Evolutionary conservation across 2,329 filamentous ascomycete genomes (phyloP).

Genomic region (Neonectria magnoliae): DNA sequence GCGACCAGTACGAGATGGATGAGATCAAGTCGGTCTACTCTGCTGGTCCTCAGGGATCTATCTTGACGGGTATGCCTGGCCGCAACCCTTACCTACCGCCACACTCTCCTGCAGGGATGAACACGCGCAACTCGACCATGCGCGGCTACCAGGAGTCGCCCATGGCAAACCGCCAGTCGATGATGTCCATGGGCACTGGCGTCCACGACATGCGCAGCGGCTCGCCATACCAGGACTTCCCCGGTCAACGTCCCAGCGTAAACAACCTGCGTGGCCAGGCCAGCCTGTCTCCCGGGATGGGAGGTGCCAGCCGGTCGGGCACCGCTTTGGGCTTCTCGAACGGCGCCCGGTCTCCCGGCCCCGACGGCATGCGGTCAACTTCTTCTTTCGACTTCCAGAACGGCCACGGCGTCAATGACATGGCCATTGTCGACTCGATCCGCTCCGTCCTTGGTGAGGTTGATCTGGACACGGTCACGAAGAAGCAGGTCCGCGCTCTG

Average conservation of each 20-base stretch:
- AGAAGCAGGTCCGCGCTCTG: slow-evolving; percentile 93
- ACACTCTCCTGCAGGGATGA: slow-evolving; percentile 77
- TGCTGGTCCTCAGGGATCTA: slow-evolving; percentile 86
- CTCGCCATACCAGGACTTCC: slow-evolving; percentile 68
- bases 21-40: slow-evolving; percentile 98
- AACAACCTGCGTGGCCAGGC: slow-evolving; percentile 65
- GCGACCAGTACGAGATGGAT: slow-evolving; percentile 93
- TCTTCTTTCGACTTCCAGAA: slow-evolving; percentile 70
- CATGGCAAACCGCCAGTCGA: slow-evolving; percentile 73
- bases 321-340: slow-evolving; percentile 57
- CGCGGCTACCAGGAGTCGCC: slow-evolving; percentile 61
- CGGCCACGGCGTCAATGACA: slow-evolving; percentile 74
- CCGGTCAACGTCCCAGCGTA: slow-evolving; percentile 66
- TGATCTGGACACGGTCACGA: slow-evolving; percentile 95
- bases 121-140: slow-evolving; percentile 56
- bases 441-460: slow-evolving; percentile 85
- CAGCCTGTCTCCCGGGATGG: slow-evolving; percentile 58
- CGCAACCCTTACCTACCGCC: slow-evolving; percentile 84
- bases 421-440: slow-evolving; percentile 84
- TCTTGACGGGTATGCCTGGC: slow-evolving; percentile 83
- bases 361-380: slow-evolving; percentile 59
- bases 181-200: slow-evolving; percentile 70
- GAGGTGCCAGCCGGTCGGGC: slow-evolving; percentile 52
- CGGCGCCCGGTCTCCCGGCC: slow-evolving; percentile 58
- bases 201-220: slow-evolving; percentile 59